Evolutionary conservation across 2,329 filamentous ascomycete species (phyloP), one percentile per base, ranked within the genome.

Genomic region (Alternaria panax): DNA sequence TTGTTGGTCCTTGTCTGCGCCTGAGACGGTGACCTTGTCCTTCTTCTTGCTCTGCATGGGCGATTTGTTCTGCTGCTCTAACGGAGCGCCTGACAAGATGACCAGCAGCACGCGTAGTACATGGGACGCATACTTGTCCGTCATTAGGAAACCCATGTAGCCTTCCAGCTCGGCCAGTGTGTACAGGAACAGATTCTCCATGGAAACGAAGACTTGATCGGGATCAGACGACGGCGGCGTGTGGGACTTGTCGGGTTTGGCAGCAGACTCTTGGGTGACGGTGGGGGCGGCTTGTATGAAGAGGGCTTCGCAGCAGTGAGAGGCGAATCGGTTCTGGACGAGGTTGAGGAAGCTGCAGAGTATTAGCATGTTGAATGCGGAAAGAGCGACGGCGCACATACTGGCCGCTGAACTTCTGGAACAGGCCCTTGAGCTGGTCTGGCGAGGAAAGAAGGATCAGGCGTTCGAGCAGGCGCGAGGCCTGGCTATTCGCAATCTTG

Each of bases 401-500:
- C 84, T 98, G 92, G 32, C 90, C 89, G 20, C 84, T 88, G 77
- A 98, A 97, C 43, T 91, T 92, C 65, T 87, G 86, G 76, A 98
- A 98, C 20, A 99, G 80, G 47, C 85, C 85, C 83, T 96, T 97
- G 78, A 97, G 89, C 80, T 98, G 95, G 18, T 82, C 81, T 30
- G 90, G 85, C 32, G 87, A 90, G 27, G 92, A 94, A 64, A 96
- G 82, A 54, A 93, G 84, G 54, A 99, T 96, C 74, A 99, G 80
- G 30, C 93, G 86, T 81, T 99, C 95, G 88, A 98, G 90, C 53
- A 99, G 81, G 16, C 95, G 86, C 51, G 95, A 99, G 3, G 92
- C 95, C 80, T 99, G 95, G 77, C 93, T 97, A 80, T 92, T 95
- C 24, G 93, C 93, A 63, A 99, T 87, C 83, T 98, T 99, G 73